Base-by-base conservation (phyloP, 2,329 filamentous ascomycete genomes). In the Fusarium odoratissimum region DNA sequence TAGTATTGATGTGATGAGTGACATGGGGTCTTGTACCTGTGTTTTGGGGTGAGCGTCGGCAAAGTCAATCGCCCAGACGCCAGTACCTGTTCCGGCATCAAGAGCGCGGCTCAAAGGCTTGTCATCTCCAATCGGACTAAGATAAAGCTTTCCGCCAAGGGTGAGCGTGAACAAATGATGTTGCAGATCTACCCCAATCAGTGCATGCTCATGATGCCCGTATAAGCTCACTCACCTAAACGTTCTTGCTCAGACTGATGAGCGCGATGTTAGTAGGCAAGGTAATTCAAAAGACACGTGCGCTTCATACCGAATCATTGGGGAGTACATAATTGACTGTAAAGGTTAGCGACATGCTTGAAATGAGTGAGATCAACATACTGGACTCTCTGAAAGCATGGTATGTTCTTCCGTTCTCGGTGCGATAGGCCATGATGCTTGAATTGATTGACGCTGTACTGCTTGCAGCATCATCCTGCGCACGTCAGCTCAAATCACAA, bases 61-160 rank as follows among this genome's bases (percentile, higher is more conserved):
- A 69, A 86, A 82, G 62, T 87, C 86, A 14, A 87, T 83, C 8
- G 82, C 81, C 83, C 83, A 84, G 13, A 81, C 77, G 23, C 85
- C 85, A 6, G 85, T 87, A 0, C 86, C 86, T 4, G 84, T 86
- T n/a, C 85, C 85, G 31, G 85, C 74, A 74, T 88, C 86, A 3
- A 88, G 78, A 12, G 83, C 78, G 8, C 77, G 79, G 10, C 66
- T 55, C 16, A 79, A 51, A 2, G 72, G 75, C 19, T 55, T 75
- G 8, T 77, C 65, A 16, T 62, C 64, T 11, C 64, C 73, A 7
- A 72, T 56, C 0, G 82, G 82, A 4, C 72, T 74, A 0, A 77
- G 44, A 41, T 72, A 78, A 0, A 83, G 74, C 45, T 78, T 79
- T 16, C 77, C 76, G 2, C 78, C 76, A 21, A 82, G 73, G 0